Base-by-base conservation (phyloP, 1,284 basidiomycete genomes). In the Microbotryomycetes sp. region DNA sequence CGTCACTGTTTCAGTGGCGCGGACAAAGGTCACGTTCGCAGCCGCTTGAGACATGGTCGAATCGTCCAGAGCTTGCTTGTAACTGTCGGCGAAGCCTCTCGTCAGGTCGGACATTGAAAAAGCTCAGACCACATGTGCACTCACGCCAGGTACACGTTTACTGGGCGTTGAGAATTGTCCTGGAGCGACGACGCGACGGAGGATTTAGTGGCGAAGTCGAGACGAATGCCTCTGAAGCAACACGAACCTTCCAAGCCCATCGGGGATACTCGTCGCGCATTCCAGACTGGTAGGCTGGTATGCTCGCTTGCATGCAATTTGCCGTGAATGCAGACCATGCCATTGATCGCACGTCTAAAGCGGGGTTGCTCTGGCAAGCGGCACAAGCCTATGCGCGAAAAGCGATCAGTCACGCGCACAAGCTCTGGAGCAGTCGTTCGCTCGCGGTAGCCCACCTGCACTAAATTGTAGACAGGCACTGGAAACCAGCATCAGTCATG, bases 381-480 rank as follows among this genome's bases (percentile, higher is more conserved):
- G 63, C 66, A 28, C 66, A 68, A 2, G 49, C 63, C 51, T 31
- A 31, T 19, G 30, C 19, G 19, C n/a, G n/a, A n/a, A n/a, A n/a
- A n/a, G n/a, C n/a, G n/a, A n/a, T n/a, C n/a, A n/a, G n/a, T n/a
- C n/a, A n/a, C n/a, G n/a, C n/a, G n/a, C n/a, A n/a, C n/a, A n/a
- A n/a, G n/a, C n/a, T n/a, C n/a, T n/a, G n/a, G n/a, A n/a, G n/a
- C n/a, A n/a, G n/a, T n/a, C n/a, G n/a, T n/a, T n/a, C n/a, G n/a
- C n/a, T n/a, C n/a, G n/a, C n/a, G n/a, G n/a, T n/a, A n/a, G 26
- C 29, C 19, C 22, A 31, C 52, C 29, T 65, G 63, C 3, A 68
- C 49, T 12, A 68, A 52, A 48, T 68, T 68, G 57, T 68, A 68
- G 7, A 53, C 54, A 16, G 58, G 56, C 55, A 56, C 55, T 56